Percentiles rank a stretch among this genome's conserved stretches.
phyloP scores from a whole-genome alignment of 208 protist genomes.

The Leishmania amazonensis region DNA sequence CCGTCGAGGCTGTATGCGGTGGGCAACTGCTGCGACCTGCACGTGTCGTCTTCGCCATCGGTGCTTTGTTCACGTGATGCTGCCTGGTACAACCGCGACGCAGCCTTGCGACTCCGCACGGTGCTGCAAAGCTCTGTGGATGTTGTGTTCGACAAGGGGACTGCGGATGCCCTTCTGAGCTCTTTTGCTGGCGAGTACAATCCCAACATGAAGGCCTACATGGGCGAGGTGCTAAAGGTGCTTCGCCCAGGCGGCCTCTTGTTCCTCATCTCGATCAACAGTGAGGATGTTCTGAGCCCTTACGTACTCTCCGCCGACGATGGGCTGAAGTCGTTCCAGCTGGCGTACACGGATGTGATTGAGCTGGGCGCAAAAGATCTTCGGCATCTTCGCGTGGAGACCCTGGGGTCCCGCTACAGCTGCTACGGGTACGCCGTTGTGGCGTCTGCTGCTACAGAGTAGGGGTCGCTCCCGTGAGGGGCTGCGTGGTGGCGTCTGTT shows the following conservation, averaged over 20 bases:
- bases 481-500: not conserved
- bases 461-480: not conserved
- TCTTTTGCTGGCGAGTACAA: constrained; percentile 63
- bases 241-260: constrained; percentile 37
- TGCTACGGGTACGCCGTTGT: constrained; percentile 45
- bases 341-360: constrained; percentile 27
- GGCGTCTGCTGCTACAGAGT: not conserved
- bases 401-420: constrained; percentile 55
- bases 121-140: constrained; percentile 31
- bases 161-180: constrained; percentile 60
- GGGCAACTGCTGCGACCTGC: constrained; percentile 55
- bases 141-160: constrained; percentile 72
- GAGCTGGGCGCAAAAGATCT: constrained; percentile 24
- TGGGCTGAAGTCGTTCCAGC: constrained; percentile 31
- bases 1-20: constrained; percentile 45
- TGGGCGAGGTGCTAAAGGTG: constrained; percentile 35
- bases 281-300: constrained; percentile 43
- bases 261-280: constrained; percentile 74
- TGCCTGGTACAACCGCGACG: constrained; percentile 16
- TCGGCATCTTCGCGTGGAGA: constrained; percentile 47
- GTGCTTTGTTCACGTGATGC: not conserved
- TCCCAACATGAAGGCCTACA: constrained; percentile 53
- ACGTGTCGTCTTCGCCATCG: not conserved
- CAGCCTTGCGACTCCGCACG: not conserved
- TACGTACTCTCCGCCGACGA: constrained; percentile 45